Percentiles rank a stretch among this genome's conserved stretches.
phyloP scores from a whole-genome alignment of 768 basidiomycete genomes.

The Suillus spraguei region DNA sequence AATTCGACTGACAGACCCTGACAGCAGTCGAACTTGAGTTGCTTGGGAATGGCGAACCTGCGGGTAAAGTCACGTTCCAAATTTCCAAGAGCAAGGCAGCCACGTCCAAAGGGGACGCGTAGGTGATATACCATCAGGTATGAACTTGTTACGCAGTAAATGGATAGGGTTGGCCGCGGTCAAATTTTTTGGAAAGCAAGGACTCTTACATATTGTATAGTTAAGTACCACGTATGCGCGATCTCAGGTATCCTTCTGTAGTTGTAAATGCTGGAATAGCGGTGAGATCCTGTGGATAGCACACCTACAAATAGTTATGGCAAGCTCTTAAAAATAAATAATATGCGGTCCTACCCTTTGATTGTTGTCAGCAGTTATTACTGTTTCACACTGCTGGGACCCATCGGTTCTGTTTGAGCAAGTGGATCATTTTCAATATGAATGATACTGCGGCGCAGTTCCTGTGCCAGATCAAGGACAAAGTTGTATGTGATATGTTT shows the following conservation, averaged over 20 bases:
- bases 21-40: conserved; percentile 34
- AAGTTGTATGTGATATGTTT: no score
- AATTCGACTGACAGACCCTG: background rate
- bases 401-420: no score
- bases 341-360: background rate
- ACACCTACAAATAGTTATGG: background rate
- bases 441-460: no score
- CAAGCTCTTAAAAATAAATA: background rate
- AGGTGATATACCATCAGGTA: background rate
- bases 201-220: background rate
- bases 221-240: background rate
- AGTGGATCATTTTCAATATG: background rate
- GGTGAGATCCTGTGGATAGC: background rate
- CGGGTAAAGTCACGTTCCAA: conserved; percentile 30
- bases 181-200: background rate
- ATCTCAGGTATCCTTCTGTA: background rate
- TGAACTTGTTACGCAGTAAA: background rate
- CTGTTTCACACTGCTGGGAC: background rate
- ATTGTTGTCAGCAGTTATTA: background rate
- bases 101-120: conserved; percentile 5
- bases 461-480: no score
- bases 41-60: conserved; percentile 33
- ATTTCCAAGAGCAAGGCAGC: conserved; percentile 23
- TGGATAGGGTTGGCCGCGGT: background rate
- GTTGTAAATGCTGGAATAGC: background rate